Evolutionary conservation across 805 yeast genomes (phyloP).

Genomic region (Pichia nakasei): DNA sequence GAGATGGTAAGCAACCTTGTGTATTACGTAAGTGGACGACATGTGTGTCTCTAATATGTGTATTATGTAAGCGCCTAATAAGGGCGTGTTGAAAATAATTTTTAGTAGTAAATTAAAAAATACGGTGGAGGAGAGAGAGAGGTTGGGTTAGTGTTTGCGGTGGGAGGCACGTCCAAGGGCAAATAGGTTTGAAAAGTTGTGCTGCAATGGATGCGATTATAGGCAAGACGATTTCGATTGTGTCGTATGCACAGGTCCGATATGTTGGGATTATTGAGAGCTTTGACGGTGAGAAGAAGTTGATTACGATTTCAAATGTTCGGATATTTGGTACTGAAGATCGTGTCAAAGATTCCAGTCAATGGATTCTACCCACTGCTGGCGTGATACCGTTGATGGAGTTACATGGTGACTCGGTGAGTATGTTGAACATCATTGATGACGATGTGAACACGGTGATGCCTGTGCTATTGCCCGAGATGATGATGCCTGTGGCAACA

Average conservation of each 20-base stretch:
- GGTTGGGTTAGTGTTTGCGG: too few relatives aligned
- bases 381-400: conserved; percentile 68
- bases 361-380: conserved; percentile 64
- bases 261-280: conserved; percentile 85
- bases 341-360: conserved; percentile 57
- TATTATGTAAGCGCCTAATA: too few relatives aligned
- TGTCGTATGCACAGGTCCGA: conserved; percentile 71
- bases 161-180: too few relatives aligned
- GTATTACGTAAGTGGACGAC: too few relatives aligned
- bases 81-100: too few relatives aligned
- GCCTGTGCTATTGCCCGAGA: conserved; percentile 37
- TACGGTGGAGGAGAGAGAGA: too few relatives aligned
- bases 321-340: conserved; percentile 90
- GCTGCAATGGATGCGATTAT: conserved; percentile 76
- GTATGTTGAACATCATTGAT: conserved; percentile 80
- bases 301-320: conserved; percentile 75
- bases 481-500: conserved; percentile 10
- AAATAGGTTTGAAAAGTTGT: not conserved
- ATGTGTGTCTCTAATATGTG: too few relatives aligned
- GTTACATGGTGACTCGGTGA: conserved; percentile 87
- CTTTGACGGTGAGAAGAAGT: conserved; percentile 84
- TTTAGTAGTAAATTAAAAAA: too few relatives aligned
- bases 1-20: conserved; percentile 20
- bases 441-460: conserved; percentile 53
- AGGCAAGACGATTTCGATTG: conserved; percentile 79